phyloP scores from a whole-genome alignment of 1,284 basidiomycete genomes.

The Puccinia horiana region DNA sequence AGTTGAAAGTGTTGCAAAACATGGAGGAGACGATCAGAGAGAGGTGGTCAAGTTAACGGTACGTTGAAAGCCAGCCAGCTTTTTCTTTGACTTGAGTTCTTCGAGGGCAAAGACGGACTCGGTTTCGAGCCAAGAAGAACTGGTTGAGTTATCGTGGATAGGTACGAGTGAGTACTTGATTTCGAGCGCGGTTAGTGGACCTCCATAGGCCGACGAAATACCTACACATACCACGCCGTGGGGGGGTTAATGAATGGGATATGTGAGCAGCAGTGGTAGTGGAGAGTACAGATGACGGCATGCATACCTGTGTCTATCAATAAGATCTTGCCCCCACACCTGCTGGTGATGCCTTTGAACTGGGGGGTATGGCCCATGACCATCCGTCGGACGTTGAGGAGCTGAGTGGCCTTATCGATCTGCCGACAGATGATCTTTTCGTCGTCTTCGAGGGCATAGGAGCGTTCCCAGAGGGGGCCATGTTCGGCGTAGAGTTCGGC shows the following conservation, averaged over 20 bases:
- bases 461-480: constrained; percentile 68
- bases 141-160: neutral
- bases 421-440: constrained; percentile 67
- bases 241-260: constrained; percentile 63
- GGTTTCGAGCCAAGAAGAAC: constrained; percentile 7
- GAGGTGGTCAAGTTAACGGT: constrained; percentile 1
- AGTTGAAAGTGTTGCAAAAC: no score
- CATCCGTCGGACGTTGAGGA: constrained; percentile 77
- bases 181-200: constrained; percentile 78
- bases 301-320: constrained; percentile 72
- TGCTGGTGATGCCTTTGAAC: constrained; percentile 76
- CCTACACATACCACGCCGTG: constrained; percentile 61
- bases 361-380: constrained; percentile 94
- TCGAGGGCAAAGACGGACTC: constrained; percentile 39
- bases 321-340: constrained; percentile 81
- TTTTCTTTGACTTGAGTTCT: constrained; percentile 29
- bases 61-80: neutral
- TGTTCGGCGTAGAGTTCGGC: constrained; percentile 70
- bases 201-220: constrained; percentile 91
- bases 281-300: no score
- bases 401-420: constrained; percentile 70
- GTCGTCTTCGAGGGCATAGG: constrained; percentile 76
- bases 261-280: neutral
- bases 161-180: constrained; percentile 68
- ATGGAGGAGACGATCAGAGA: no score